These are phyloP conservation scores for Penicillium bovifimosum DNA, from an alignment of 495 filamentous ascomycete species.

Conservation along the genomic window DNA sequence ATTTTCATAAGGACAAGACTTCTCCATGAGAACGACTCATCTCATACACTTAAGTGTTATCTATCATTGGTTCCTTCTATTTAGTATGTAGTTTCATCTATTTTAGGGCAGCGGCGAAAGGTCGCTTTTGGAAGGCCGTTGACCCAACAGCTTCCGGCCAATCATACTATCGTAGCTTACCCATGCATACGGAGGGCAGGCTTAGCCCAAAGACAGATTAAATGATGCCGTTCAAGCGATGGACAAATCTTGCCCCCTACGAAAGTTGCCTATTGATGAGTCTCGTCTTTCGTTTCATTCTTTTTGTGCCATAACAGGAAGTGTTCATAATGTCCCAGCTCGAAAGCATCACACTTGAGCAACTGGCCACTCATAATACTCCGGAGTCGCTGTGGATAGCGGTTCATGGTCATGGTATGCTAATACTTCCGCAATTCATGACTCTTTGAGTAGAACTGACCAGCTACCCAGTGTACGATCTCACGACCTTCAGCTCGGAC, in stretches of 20 bases:
- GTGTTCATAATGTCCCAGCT: no score
- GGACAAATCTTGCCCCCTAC: not conserved
- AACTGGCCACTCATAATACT: not conserved
- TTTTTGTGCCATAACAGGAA: no score
- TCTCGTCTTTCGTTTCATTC: no score
- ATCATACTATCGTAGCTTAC: no score
- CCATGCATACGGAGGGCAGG: no score
- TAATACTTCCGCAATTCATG: not conserved
- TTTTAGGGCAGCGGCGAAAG: not conserved
- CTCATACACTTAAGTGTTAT: no score
- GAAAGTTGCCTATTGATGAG: no score
- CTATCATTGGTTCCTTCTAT: no score
- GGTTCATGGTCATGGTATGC: not conserved
- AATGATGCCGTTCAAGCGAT: not conserved
- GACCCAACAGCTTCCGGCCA: no score
- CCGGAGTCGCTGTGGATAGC: not conserved
- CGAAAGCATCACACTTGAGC: not conserved
- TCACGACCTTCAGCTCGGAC: not conserved
- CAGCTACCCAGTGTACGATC: not conserved
- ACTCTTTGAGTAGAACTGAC: not conserved
- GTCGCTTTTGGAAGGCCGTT: not conserved
- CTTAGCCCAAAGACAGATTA: not conserved
- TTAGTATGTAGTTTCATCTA: no score
- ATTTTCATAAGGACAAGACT: no score
- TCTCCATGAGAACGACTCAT: no score